Conservation (phyloP, 2,329 filamentous ascomycete species). For the Fusarium algeriense region DNA sequence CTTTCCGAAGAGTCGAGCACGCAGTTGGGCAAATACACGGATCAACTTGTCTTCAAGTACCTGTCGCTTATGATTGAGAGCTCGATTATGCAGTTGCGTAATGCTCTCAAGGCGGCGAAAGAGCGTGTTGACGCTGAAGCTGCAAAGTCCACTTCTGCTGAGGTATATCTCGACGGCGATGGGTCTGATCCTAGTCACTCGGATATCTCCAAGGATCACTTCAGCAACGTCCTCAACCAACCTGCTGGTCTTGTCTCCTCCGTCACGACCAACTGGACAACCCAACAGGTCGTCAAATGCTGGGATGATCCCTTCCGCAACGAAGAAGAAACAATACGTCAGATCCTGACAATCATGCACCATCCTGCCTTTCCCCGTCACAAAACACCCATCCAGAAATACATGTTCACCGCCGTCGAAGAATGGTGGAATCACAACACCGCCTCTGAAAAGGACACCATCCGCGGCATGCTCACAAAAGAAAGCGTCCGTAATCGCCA, state of each 20-base stretch:
- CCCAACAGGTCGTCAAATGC: slow-evolving; percentile 46
- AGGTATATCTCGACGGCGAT: slow-evolving; percentile 78
- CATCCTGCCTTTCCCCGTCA: slow-evolving; percentile 80
- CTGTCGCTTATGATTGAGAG: slow-evolving; percentile 89
- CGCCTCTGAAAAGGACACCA: slow-evolving; percentile 31
- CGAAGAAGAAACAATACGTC: slow-evolving; percentile 79
- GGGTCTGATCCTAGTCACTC: slow-evolving; percentile 81
- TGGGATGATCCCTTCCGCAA: slow-evolving; percentile 80
- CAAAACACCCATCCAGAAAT: slow-evolving; percentile 78
- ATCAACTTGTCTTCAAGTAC: slow-evolving; percentile 88
- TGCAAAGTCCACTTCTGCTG: slow-evolving; percentile 67
- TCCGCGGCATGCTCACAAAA: slow-evolving; percentile 44
- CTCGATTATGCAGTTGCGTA: slow-evolving; percentile 84
- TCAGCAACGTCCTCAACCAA: slow-evolving; percentile 72
- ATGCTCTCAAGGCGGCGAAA: slow-evolving; percentile 69
- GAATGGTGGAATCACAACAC: slow-evolving; percentile 74
- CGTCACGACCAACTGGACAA: slow-evolving; percentile 48
- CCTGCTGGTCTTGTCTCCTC: slow-evolving; percentile 47
- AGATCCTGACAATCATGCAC: slow-evolving; percentile 83
- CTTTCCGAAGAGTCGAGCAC: slow-evolving; percentile 36
- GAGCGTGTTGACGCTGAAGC: slow-evolving; percentile 48
- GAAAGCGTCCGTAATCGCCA: slow-evolving; percentile 45
- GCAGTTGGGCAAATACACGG: slow-evolving; percentile 75
- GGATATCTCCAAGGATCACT: slow-evolving; percentile 83
- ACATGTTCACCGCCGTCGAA: slow-evolving; percentile 85